phyloP scores from a whole-genome alignment of 148 eudicot genomes.

The Persicaria tinctoria region DNA sequence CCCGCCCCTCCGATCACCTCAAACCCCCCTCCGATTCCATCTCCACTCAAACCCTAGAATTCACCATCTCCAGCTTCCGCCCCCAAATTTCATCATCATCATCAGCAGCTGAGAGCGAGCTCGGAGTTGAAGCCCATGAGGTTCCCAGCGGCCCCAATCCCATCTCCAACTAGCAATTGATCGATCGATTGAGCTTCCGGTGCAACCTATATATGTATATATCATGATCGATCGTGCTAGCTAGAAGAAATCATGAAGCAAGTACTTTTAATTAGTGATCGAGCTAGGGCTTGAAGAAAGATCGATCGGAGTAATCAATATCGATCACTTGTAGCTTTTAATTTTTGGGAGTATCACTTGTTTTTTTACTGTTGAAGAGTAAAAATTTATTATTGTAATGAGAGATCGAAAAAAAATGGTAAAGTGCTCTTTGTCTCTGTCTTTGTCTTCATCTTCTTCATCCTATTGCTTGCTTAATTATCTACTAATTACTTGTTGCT shows the following conservation, averaged over 20 bases:
- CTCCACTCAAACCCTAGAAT: conserved; percentile 1
- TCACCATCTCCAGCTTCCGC: neutral
- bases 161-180: neutral
- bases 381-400: neutral
- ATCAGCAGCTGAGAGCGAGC: no score
- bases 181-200: neutral
- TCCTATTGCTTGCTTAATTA: neutral
- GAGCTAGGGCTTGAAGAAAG: neutral
- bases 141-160: conserved; percentile 10
- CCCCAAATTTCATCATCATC: neutral
- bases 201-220: neutral
- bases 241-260: neutral
- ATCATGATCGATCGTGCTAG: conserved; percentile 3
- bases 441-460: neutral
- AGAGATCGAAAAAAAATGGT: neutral
- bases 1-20: neutral
- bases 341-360: neutral
- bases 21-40: neutral
- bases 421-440: neutral
- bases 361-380: neutral
- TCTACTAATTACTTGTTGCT: neutral
- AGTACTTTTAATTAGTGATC: neutral
- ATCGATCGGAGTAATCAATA: no score
- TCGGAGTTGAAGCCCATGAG: conserved; percentile 5
- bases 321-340: neutral